Evolutionary conservation across 306 rosid genomes (phyloP).

Genomic region (Sicyos baderoa): DNA sequence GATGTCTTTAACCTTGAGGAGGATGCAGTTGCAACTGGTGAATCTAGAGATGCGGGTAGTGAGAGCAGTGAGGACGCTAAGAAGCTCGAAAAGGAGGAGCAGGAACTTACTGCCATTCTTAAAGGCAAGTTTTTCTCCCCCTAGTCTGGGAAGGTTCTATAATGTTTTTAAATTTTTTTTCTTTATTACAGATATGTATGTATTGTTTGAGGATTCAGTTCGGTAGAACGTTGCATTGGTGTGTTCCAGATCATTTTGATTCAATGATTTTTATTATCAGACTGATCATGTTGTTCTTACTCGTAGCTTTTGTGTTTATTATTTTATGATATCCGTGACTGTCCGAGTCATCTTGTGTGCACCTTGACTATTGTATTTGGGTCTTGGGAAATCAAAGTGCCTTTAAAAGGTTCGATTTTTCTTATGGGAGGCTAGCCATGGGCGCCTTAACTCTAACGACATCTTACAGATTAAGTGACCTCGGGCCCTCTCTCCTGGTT

Average conservation of each 20-base stretch:
- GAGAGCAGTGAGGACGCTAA: slow-evolving; percentile 18
- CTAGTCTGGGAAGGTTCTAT: neutral
- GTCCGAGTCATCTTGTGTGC: no score
- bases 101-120: slow-evolving; percentile 47
- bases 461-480: no score
- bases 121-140: slow-evolving; percentile 36
- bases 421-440: no score
- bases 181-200: neutral
- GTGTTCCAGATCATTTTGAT: neutral
- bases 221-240: neutral
- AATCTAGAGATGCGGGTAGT: neutral
- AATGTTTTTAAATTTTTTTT: no score
- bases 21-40: slow-evolving; percentile 20
- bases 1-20: slow-evolving; percentile 41
- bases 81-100: slow-evolving; percentile 41
- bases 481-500: no score
- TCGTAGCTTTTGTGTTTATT: no score
- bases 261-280: neutral
- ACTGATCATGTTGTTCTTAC: neutral
- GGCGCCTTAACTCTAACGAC: no score
- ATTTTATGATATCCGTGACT: no score
- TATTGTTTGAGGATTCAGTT: neutral
- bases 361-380: no score
- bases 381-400: no score
- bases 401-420: no score